Base-by-base conservation (phyloP, 1,139 yeast species). In the Blastobotrys aristatus region DNA sequence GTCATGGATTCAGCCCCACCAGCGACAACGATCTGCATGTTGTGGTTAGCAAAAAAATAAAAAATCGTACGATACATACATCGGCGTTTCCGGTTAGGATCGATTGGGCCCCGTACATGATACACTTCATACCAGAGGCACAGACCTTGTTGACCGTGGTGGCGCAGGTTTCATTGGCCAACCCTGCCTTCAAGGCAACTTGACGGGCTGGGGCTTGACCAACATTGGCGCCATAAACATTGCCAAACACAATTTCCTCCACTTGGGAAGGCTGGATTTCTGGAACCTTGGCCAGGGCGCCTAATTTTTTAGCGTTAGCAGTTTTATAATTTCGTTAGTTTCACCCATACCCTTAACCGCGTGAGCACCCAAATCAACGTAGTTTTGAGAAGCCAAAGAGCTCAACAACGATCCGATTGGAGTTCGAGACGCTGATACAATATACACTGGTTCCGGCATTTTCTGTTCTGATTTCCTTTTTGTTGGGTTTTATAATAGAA, bases 131-230 rank as follows among this genome's bases (percentile, higher is more conserved):
- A 57, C 97, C 97, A 17, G 96, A 85, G 38, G 98, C 97, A 75
- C 98, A 92, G 50, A 92, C 97, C 73, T 92, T 92, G 79, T 92
- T 92, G 58, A 92, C 78, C 48, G 97, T 84, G 50, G 96, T 79
- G 51, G 96, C 95, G 44, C 88, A 84, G 47, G 87, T 80, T 53
- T 78, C 72, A 56, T 83, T 80, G 43, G 88, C 77, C 47, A 92
- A 74, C 20, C 97, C 97, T 22, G 97, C 86, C 65, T 82, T 84
- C 57, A 90, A 65, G 16, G 96, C 97, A 50, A 92, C 97, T 72
- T 92, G 98, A 70, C 97, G 84, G 39, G 97, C 98, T 42, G 97
- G 97, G 53, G 92, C 92, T 72, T 92, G 98, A 54, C 98, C 98
- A 50, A 88, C 81, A 63, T 88, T 88, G 57, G 97, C 97, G 62